Evolutionary conservation across 305 asterid genomes (phyloP).

Genomic region (Solanum hybrid): DNA sequence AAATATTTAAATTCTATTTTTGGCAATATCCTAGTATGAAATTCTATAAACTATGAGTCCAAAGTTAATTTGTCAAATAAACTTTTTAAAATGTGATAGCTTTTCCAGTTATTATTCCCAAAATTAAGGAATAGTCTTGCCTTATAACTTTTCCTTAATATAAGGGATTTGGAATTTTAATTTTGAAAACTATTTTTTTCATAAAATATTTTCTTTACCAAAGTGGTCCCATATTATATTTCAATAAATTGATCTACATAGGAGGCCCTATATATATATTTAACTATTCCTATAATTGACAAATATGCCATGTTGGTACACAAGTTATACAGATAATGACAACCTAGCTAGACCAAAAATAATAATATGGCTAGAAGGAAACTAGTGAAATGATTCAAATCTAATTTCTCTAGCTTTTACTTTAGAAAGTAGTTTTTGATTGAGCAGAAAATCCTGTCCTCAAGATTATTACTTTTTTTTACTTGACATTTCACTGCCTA

Average conservation of each 20-base stretch:
- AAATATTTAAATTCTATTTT: background rate
- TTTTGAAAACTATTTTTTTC: background rate
- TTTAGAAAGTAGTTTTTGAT: constrained; percentile 12
- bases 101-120: constrained; percentile 17
- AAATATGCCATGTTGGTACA: constrained; percentile 14
- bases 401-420: constrained; percentile 9
- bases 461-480: constrained; percentile 1
- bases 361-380: background rate
- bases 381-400: constrained; percentile 1
- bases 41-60: background rate
- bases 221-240: background rate
- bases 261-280: background rate
- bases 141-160: constrained; percentile 23
- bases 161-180: constrained; percentile 15
- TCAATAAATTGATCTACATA: constrained; percentile 2
- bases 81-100: constrained; percentile 11
- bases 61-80: background rate
- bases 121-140: constrained; percentile 14
- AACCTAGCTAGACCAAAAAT: constrained; percentile 9
- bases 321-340: constrained; percentile 19
- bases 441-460: background rate
- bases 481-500: constrained; percentile 12
- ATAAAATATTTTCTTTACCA: background rate
- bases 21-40: background rate
- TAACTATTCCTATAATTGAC: constrained; percentile 10